Percentiles rank a stretch among this genome's conserved stretches.
Evolutionary conservation across 495 filamentous ascomycete species (phyloP).

Genomic region (Lophiotrema nucula): DNA sequence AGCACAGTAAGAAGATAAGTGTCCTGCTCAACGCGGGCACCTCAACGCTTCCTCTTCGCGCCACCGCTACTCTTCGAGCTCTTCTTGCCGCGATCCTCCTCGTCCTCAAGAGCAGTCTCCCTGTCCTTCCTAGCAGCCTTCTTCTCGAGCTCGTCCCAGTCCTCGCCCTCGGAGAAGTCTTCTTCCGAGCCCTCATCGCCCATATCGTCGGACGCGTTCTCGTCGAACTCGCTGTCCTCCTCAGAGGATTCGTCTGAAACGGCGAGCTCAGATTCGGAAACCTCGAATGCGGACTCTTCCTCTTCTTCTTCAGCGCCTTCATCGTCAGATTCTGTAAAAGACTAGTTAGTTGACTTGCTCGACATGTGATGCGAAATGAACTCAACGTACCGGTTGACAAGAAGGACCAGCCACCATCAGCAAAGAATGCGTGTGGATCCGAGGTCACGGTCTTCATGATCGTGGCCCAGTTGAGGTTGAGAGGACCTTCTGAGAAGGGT

Average conservation of each 20-base stretch:
- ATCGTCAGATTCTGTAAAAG: conserved; percentile 87
- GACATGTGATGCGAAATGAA: no score
- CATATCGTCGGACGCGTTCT: conserved; percentile 76
- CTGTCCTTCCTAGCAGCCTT: conserved; percentile 87
- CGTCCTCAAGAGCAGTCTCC: conserved; percentile 69
- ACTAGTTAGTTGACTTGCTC: no score
- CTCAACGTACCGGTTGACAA: no score
- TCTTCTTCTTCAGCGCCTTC: conserved; percentile 76
- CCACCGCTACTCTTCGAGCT: conserved; percentile 2
- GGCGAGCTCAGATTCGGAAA: conserved; percentile 77
- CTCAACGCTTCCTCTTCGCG: conserved; percentile 12
- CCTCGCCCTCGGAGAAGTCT: conserved; percentile 74
- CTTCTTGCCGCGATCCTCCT: conserved; percentile 50
- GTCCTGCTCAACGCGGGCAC: background rate
- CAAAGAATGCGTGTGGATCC: conserved; percentile 92
- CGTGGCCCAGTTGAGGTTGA: conserved; percentile 97
- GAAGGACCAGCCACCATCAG: conserved; percentile 95
- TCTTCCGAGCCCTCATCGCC: conserved; percentile 66
- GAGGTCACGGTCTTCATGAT: conserved; percentile 99
- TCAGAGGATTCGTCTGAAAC: conserved; percentile 76
- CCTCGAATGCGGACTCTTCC: conserved; percentile 90
- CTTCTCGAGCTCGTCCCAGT: conserved; percentile 89
- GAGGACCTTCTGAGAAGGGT: conserved; percentile 86
- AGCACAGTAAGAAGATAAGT: background rate
- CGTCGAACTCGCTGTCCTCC: conserved; percentile 90